Conservation (phyloP, 495 filamentous ascomycete genomes). For the Neurospora sp. region DNA sequence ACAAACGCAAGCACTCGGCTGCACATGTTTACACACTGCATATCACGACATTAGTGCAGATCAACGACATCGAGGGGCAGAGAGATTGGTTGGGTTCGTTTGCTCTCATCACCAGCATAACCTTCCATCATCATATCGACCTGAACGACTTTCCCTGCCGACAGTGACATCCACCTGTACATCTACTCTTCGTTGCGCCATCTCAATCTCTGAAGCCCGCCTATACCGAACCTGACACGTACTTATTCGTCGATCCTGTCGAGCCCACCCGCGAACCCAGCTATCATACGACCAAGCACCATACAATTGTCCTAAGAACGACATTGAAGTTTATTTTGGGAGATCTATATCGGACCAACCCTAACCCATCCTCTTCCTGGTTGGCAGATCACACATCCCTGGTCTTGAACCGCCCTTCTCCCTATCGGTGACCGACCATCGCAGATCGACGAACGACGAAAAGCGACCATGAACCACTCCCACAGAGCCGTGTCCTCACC, state of each 20-base stretch:
- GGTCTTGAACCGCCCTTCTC: neutral
- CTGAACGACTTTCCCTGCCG: neutral
- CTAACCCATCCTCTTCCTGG: neutral
- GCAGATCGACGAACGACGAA: neutral
- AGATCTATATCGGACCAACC: neutral
- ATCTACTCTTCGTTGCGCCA: neutral
- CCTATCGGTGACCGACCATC: neutral
- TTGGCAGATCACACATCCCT: conserved; percentile 1
- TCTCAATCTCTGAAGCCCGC: neutral
- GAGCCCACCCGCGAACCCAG: neutral
- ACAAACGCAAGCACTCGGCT: neutral
- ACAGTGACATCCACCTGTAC: neutral
- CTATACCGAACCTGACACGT: neutral
- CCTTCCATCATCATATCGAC: neutral
- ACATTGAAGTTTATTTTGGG: neutral
- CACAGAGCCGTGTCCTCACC: conserved; percentile 4
- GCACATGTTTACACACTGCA: neutral
- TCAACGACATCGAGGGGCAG: neutral
- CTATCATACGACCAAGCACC: neutral
- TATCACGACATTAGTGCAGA: neutral
- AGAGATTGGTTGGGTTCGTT: neutral
- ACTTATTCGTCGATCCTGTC: neutral
- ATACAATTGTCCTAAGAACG: neutral
- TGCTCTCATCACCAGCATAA: neutral
- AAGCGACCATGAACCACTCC: conserved; percentile 14